Evolutionary conservation across 768 basidiomycete genomes (phyloP), one percentile per base, ranked within the genome.

Genomic region (Punctularia strigosozonata): DNA sequence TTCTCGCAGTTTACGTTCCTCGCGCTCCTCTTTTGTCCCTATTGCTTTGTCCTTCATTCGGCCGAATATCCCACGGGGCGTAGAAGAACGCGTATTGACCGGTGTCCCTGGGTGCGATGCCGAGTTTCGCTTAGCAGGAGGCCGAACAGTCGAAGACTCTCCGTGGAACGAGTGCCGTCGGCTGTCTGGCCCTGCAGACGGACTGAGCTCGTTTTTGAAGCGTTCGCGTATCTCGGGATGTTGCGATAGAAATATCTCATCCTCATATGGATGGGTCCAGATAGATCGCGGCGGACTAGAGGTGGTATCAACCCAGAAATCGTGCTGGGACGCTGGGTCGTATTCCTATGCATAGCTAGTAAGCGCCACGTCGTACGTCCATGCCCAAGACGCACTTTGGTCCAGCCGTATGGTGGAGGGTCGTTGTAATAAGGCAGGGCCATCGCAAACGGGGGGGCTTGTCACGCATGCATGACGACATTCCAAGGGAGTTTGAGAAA

Each of bases 211-310:
- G 26, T 45, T 46, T 14, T 47, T 47, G 14, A 61, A 47, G 43
- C 68, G 66, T 40, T 66, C 59, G 39, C 52, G 54, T 6, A 60
- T 44, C 4, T 73, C 67, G 6, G 77, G 73, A 44, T 79, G 69
- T 33, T 71, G 67, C 4, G 43, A 47, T n/a, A 80, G 62, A 54
- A 68, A 83, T 37, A 72, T 63, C 33, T 76, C 71, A 51, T 83
- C 80, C 40, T 83, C 77, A 42, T 72, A 72, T 1, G 83, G 81
- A 50, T 86, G 80, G 1, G 65, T 64, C 83, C 81, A 86, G 48
- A 75, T 82, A 0, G 73, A 65, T 0, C 81, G 70, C 1, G 78
- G 73, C 6, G 83, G 81, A 6, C 54, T 61, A 1, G 73, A 70
- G 41, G 57, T 62, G 0, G 79, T 82, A 43, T 85, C 77, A 14